Evolutionary conservation across 352 stramenopile species (phyloP), one percentile per base, ranked within the genome.

Genomic region (Phytophthora fragariae): DNA sequence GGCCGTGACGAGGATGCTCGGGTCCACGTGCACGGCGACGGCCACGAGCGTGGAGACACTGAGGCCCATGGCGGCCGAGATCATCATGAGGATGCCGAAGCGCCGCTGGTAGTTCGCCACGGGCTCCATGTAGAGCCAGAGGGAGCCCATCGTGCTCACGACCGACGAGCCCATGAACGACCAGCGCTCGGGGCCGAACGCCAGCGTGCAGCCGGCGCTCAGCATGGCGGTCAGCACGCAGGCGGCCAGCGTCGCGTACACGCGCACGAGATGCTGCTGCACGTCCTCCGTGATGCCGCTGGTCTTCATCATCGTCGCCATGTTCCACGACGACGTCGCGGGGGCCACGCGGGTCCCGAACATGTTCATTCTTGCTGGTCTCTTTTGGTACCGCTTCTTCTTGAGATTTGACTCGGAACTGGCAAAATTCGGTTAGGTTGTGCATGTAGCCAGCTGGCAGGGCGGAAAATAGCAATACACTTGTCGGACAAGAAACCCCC

Each of bases 1-100:
- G 54, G 92, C 88, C 29, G 83, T 91, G 46, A 97, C 79, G 49
- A 97, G 70, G 44, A 97, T 88, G 53, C 77, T 81, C 24, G 91
- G 87, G 67, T 97, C 86, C 47, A 96, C 75, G 46, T 86, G 44
- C 11, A 96, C 78, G n/a, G 88, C 89, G 21, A 96, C 62, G 17
- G 86, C 82, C 10, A 97, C 80, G 33, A 97, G 81, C 24, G 84
- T 84, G 27, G 86, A 89, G 65, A 93, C 76, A 50, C 70, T 91
- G 44, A 97, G 65, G 21, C 91, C 91, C 72, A 93, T 88, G 33
- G 78, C 81, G 46, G 87, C 85, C 2, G 88, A 79, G 37, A 96
- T 82, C 33, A 68, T 62, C 80, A 92, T 86, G 66, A 95, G 83
- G 57, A 95, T 90, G 46, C 63, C 77, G 54, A 95, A 87, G 46